Evolutionary conservation across 2,329 filamentous ascomycete genomes (phyloP).

Genomic region (Phaeosphaeriaceae sp.): DNA sequence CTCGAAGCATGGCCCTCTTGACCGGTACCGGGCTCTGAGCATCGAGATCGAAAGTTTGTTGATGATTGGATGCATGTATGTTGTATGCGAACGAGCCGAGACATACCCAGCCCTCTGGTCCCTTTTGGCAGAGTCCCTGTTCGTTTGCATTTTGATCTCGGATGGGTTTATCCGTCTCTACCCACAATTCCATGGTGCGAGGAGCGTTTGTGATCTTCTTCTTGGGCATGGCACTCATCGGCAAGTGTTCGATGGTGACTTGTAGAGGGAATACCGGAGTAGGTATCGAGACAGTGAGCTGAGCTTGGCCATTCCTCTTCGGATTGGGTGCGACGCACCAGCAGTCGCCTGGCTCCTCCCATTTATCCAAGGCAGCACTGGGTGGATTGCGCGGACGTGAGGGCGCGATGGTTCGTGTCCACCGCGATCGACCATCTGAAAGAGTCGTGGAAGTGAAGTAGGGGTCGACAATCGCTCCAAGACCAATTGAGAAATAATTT

Average conservation of each 20-base stretch:
- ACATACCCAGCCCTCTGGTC: conserved; percentile 46
- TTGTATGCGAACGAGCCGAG: conserved; percentile 52
- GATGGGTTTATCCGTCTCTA: conserved; percentile 38
- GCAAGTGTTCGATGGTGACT: conserved; percentile 57
- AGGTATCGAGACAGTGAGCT: conserved; percentile 64
- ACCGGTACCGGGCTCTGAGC: conserved; percentile 37
- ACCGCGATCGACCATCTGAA: conserved; percentile 15
- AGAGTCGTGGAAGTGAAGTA: conserved; percentile 63
- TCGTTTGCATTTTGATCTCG: conserved; percentile 26
- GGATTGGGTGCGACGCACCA: conserved; percentile 72
- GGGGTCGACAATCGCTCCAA: conserved; percentile 71
- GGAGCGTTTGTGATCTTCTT: conserved; percentile 52
- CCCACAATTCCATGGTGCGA: conserved; percentile 55
- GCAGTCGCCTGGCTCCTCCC: conserved; percentile 84
- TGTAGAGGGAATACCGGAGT: conserved; percentile 47
- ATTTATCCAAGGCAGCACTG: conserved; percentile 67
- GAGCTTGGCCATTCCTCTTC: conserved; percentile 62
- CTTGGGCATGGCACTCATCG: conserved; percentile 42
- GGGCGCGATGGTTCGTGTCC: conserved; percentile 9
- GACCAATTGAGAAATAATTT: conserved; percentile 75
- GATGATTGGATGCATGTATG: conserved; percentile 48
- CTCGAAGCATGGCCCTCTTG: conserved; percentile 48
- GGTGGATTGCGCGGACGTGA: conserved; percentile 48
- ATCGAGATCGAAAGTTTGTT: conserved; percentile 51
- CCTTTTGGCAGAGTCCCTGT: conserved; percentile 18